Evolutionary conservation across 1,139 yeast species (phyloP).

Genomic region (Saccharomyces hybrid): DNA sequence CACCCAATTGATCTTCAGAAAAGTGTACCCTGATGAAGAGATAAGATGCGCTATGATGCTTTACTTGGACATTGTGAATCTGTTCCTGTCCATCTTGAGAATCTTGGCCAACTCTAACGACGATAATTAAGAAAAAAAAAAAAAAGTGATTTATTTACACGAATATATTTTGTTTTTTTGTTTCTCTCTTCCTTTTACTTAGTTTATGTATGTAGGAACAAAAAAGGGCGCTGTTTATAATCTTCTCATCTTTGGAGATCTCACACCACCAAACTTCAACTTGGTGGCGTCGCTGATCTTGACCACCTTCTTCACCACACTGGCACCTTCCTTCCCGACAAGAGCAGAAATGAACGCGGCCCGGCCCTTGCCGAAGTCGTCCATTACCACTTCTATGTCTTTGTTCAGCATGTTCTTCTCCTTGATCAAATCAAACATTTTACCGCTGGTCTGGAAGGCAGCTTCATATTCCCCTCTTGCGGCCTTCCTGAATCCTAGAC

Average conservation of each 20-base stretch:
- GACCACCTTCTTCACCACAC: slow-evolving; percentile 53
- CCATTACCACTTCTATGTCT: slow-evolving; percentile 63
- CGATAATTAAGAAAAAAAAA: too few relatives aligned
- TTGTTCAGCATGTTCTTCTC: slow-evolving; percentile 48
- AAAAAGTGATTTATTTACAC: not conserved
- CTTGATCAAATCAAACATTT: slow-evolving; percentile 63
- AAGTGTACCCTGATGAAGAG: slow-evolving; percentile 79
- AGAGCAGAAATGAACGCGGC: slow-evolving; percentile 79
- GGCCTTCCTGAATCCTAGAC: slow-evolving; percentile 66
- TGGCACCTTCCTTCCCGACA: slow-evolving; percentile 80
- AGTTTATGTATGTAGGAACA: not conserved
- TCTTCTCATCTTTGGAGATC: slow-evolving; percentile 80
- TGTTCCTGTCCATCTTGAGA: slow-evolving; percentile 69
- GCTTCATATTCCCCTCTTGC: slow-evolving; percentile 92
- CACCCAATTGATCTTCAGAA: slow-evolving; percentile 74
- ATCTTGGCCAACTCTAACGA: slow-evolving; percentile 34
- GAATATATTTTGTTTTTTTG: not conserved
- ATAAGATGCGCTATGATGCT: slow-evolving; percentile 68
- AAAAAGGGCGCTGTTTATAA: slow-evolving; percentile 35
- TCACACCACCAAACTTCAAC: slow-evolving; percentile 86
- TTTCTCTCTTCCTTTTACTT: not conserved
- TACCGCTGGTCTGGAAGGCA: slow-evolving; percentile 72
- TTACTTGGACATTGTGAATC: slow-evolving; percentile 73
- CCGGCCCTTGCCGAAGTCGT: slow-evolving; percentile 84
- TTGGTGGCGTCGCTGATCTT: slow-evolving; percentile 72